A percentile compares a stretch with the other conserved stretches of the same genome.
phyloP scores from a whole-genome alignment of 306 rosid species.

The Pachyrhizus erosus region DNA sequence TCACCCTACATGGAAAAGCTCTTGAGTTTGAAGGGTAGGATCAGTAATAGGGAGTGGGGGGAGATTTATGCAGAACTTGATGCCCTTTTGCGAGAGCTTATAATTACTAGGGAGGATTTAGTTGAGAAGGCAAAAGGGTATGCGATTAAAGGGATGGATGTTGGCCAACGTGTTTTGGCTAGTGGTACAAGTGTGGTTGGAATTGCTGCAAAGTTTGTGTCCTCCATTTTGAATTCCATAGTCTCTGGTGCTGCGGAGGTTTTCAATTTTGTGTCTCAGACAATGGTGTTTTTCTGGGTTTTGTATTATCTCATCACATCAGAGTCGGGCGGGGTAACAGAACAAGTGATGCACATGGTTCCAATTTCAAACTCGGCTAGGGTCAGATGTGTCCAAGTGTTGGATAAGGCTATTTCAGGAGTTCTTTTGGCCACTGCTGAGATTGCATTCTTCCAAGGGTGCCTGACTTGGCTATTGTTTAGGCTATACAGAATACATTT shows the following conservation, averaged over 20 bases:
- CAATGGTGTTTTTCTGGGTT: slow-evolving; percentile 78
- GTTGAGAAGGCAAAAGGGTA: slow-evolving; percentile 73
- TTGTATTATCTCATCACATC: slow-evolving; percentile 83
- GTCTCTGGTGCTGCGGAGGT: slow-evolving; percentile 84
- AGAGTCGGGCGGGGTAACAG: slow-evolving; percentile 88
- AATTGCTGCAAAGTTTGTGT: slow-evolving; percentile 57
- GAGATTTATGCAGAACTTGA: slow-evolving; percentile 64
- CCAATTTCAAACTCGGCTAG: slow-evolving; percentile 67
- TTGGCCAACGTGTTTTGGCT: slow-evolving; percentile 64
- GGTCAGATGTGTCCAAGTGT: slow-evolving; percentile 76
- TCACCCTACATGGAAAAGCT: slow-evolving; percentile 66
- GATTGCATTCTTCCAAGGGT: slow-evolving; percentile 81
- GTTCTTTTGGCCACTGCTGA: slow-evolving; percentile 89
- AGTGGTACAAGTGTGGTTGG: slow-evolving; percentile 70
- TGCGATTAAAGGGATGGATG: slow-evolving; percentile 68
- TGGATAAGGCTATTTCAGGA: slow-evolving; percentile 80
- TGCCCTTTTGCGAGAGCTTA: slow-evolving; percentile 63
- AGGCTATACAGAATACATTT: slow-evolving; percentile 73
- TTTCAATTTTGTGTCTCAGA: slow-evolving; percentile 78
- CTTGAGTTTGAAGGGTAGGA: slow-evolving; percentile 59
- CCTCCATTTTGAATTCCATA: slow-evolving; percentile 64
- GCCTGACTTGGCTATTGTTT: slow-evolving; percentile 86
- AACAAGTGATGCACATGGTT: slow-evolving; percentile 75
- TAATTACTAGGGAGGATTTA: slow-evolving; percentile 70
- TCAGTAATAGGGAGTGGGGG: slow-evolving; percentile 68